These are phyloP conservation scores for Nitzschia palea DNA, from an alignment of 108 stramenopile species.

Conservation along the genomic window DNA sequence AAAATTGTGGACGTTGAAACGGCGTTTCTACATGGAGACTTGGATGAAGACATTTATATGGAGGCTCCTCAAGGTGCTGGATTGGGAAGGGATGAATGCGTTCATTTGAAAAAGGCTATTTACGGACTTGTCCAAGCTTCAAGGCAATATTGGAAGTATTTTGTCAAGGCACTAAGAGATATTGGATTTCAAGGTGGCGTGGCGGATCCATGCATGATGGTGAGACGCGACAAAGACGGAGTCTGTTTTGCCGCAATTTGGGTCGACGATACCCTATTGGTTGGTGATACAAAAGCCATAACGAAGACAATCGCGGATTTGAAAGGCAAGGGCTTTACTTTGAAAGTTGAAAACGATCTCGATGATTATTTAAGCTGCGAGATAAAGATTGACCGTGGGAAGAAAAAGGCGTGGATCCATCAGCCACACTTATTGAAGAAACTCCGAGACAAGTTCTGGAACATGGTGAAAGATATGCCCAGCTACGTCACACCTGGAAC, in stretches of 20 bases:
- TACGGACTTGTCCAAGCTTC: not conserved
- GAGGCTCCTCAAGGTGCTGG: not conserved
- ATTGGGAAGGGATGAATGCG: no score
- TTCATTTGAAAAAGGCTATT: not conserved
- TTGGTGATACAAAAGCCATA: not conserved
- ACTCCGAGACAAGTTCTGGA: not conserved
- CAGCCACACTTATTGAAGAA: not conserved
- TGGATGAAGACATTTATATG: not conserved
- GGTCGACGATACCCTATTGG: not conserved
- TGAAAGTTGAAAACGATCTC: no score
- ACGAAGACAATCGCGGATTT: not conserved
- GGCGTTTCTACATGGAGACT: constrained; percentile 29
- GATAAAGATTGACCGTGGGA: not conserved
- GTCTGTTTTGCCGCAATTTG: not conserved
- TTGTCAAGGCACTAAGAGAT: not conserved
- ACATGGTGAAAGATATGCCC: constrained; percentile 9
- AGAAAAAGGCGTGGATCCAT: not conserved
- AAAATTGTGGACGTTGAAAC: not conserved
- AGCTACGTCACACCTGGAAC: constrained; percentile 13
- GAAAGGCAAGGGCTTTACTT: no score
- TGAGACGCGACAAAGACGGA: constrained; percentile 5
- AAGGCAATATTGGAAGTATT: not conserved
- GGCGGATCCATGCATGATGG: constrained; percentile 28
- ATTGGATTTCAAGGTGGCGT: constrained; percentile 15
- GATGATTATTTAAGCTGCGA: constrained; percentile 26